These are phyloP conservation scores for Liquidambar formosana DNA, from an alignment of 164 flowering plant species.

Conservation along the genomic window DNA sequence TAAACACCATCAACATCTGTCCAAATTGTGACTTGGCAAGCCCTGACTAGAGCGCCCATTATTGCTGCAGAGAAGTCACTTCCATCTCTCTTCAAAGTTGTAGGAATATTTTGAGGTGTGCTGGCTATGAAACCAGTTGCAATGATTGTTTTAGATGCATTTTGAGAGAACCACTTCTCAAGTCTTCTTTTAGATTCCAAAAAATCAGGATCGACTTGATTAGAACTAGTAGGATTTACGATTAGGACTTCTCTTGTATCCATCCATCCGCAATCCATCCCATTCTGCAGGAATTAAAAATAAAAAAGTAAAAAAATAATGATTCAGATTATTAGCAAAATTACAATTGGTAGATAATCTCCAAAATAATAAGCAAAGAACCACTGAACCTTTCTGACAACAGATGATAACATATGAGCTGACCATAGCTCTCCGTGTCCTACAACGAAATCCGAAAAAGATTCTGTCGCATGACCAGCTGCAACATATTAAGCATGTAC, in stretches of 20 bases:
- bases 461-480: constrained; percentile 99
- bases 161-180: constrained; percentile 71
- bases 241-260: constrained; percentile 93
- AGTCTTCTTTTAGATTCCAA: constrained; percentile 73
- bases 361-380: not conserved
- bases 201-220: constrained; percentile 95
- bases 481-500: constrained; percentile 29
- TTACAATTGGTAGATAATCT: not conserved
- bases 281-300: constrained; percentile 56
- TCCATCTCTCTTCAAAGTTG: constrained; percentile 97
- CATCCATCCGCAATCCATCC: constrained; percentile 84
- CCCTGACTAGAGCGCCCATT: constrained; percentile 86
- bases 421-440: constrained; percentile 99
- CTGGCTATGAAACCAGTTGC: constrained; percentile 97
- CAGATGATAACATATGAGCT: constrained; percentile 73
- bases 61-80: constrained; percentile 99
- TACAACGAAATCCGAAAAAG: constrained; percentile 90
- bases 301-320: not conserved
- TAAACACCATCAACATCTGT: constrained; percentile 99
- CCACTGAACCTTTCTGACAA: constrained; percentile 63
- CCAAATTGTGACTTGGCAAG: constrained; percentile 95
- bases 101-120: constrained; percentile 88
- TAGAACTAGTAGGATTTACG: constrained; percentile 79
- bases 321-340: constrained; percentile 1
- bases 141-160: constrained; percentile 68